phyloP scores from a whole-genome alignment of 2,329 filamentous ascomycete genomes.

The Alternaria arbusti region DNA sequence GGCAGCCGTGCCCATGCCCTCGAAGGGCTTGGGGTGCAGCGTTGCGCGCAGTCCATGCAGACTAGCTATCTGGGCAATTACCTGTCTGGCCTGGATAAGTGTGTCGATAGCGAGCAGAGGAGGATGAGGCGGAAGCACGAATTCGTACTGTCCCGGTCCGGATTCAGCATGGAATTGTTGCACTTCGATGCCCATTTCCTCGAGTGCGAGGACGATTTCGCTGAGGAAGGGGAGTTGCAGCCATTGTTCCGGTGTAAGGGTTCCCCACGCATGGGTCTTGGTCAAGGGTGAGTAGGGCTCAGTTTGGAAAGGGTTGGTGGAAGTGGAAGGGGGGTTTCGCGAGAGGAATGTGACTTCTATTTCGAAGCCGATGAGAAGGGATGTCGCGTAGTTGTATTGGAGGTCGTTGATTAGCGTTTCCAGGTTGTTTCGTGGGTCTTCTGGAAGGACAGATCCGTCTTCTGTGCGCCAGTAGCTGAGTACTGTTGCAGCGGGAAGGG shows the following conservation, averaged over 20 bases:
- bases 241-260: slow-evolving; percentile 67
- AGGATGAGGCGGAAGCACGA: slow-evolving; percentile 69
- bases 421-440: slow-evolving; percentile 66
- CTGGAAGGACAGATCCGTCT: slow-evolving; percentile 57
- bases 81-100: slow-evolving; percentile 73
- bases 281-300: slow-evolving; percentile 56
- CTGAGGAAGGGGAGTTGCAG: slow-evolving; percentile 66
- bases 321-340: slow-evolving; percentile 39
- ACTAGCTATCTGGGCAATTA: slow-evolving; percentile 69
- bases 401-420: slow-evolving; percentile 60
- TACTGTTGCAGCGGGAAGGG: slow-evolving; percentile 65
- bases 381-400: slow-evolving; percentile 58
- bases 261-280: slow-evolving; percentile 74
- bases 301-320: slow-evolving; percentile 27
- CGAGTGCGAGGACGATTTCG: slow-evolving; percentile 68
- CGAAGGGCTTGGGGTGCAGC: slow-evolving; percentile 74
- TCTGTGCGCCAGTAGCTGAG: slow-evolving; percentile 70
- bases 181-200: slow-evolving; percentile 67
- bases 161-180: slow-evolving; percentile 79
- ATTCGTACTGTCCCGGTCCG: slow-evolving; percentile 77
- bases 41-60: slow-evolving; percentile 70
- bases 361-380: slow-evolving; percentile 77
- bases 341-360: slow-evolving; percentile 78
- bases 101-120: slow-evolving; percentile 74
- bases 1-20: slow-evolving; percentile 67